Conservation (phyloP, 768 basidiomycete species). For the Serendipita sp. region DNA sequence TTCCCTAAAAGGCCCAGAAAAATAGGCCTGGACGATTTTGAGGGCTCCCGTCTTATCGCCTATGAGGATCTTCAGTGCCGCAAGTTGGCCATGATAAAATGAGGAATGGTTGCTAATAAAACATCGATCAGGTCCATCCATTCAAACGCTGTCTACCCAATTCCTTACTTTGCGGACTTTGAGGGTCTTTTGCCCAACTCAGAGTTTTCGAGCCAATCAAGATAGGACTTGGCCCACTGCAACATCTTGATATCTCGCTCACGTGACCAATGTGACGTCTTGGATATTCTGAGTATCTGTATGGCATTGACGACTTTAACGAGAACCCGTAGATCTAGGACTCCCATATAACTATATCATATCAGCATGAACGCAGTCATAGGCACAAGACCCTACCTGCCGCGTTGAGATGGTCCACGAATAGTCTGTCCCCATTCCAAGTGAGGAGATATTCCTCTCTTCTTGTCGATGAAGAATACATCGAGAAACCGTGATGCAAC, state of each 20-base stretch:
- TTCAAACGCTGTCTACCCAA: not conserved
- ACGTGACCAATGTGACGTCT: conserved; percentile 35
- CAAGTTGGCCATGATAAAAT: conserved; percentile 45
- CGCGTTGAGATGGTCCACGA: conserved; percentile 31
- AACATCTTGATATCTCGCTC: conserved; percentile 32
- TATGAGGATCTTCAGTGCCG: conserved; percentile 37
- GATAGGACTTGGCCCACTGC: conserved; percentile 29
- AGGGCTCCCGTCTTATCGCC: conserved; percentile 34
- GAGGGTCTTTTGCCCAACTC: conserved; percentile 26
- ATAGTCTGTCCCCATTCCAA: conserved; percentile 38
- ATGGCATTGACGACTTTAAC: conserved; percentile 34
- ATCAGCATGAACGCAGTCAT: too few species aligned
- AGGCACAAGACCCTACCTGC: conserved; percentile 14
- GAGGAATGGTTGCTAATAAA: conserved; percentile 43
- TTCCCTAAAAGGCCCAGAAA: conserved; percentile 28
- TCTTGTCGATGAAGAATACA: conserved; percentile 28
- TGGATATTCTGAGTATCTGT: conserved; percentile 26
- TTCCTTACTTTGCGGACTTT: conserved; percentile 31
- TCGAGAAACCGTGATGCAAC: conserved; percentile 37
- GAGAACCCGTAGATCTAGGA: conserved; percentile 44
- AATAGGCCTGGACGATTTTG: conserved; percentile 31
- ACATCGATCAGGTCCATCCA: not conserved
- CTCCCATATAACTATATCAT: conserved; percentile 26
- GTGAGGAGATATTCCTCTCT: conserved; percentile 35
- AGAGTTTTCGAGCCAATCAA: conserved; percentile 34